These are phyloP conservation scores for Penicillium sp. DNA, from an alignment of 2,329 filamentous ascomycete species.

Conservation along the genomic window DNA sequence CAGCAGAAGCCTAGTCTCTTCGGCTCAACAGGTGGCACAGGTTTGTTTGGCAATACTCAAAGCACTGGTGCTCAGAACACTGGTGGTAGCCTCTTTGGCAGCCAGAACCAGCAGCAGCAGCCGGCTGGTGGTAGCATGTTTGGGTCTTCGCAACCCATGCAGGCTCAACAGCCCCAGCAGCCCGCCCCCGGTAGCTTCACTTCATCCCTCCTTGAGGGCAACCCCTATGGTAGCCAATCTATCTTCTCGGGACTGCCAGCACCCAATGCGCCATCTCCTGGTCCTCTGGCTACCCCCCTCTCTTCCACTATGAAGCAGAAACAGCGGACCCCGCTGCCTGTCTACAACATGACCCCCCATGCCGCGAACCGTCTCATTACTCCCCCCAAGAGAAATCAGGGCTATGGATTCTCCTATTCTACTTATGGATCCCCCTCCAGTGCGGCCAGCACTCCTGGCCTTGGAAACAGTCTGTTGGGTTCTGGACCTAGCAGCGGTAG, in stretches of 20 bases:
- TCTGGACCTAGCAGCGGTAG: slow-evolving; percentile 11
- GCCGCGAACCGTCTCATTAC: slow-evolving; percentile 78
- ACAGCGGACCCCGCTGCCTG: slow-evolving; percentile 75
- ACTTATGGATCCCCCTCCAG: slow-evolving; percentile 81
- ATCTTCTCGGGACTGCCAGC: slow-evolving; percentile 74
- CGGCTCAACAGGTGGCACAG: slow-evolving; percentile 38
- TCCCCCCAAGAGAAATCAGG: slow-evolving; percentile 70
- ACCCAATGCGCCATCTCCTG: slow-evolving; percentile 68
- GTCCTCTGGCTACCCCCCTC: slow-evolving; percentile 87
- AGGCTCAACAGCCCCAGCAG: slow-evolving; percentile 41
- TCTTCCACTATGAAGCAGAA: slow-evolving; percentile 73
- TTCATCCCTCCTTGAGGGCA: slow-evolving; percentile 77
- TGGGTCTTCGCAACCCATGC: slow-evolving; percentile 54
- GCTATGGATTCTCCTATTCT: slow-evolving; percentile 91
- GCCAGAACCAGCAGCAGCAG: slow-evolving; percentile 36
- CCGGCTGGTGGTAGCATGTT: slow-evolving; percentile 48
- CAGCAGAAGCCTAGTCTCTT: slow-evolving; percentile 60
- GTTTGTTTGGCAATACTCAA: slow-evolving; percentile 47
- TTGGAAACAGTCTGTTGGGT: slow-evolving; percentile 64
- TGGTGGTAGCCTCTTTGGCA: slow-evolving; percentile 61
- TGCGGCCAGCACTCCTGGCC: slow-evolving; percentile 64
- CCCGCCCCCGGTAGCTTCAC: slow-evolving; percentile 57
- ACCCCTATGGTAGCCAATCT: slow-evolving; percentile 85
- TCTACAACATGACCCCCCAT: slow-evolving; percentile 82
- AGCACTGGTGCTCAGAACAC: slow-evolving; percentile 25